Percentiles rank a stretch among this genome's conserved stretches.
phyloP scores from a whole-genome alignment of 2,329 filamentous ascomycete genomes.

The Zarea fungicola region DNA sequence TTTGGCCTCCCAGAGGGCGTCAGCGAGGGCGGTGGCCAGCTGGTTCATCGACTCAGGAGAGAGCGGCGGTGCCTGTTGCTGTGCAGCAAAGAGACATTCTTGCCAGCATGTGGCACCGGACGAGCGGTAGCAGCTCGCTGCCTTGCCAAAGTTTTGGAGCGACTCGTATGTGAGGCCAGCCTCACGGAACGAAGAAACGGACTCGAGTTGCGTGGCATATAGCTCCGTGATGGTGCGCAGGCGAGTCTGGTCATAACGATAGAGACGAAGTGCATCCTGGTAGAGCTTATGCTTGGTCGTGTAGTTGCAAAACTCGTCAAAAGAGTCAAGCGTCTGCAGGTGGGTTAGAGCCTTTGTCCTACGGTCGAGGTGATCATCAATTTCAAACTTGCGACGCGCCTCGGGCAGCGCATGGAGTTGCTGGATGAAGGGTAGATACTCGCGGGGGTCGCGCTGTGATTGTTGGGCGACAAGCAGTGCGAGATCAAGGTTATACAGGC shows the following conservation, averaged over 20 bases:
- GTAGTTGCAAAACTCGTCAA: constrained; percentile 75
- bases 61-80: constrained; percentile 58
- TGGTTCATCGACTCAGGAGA: constrained; percentile 54
- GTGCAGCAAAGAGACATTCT: constrained; percentile 78
- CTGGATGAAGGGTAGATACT: constrained; percentile 93
- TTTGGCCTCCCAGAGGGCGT: constrained; percentile 75
- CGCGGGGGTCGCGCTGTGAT: constrained; percentile 88
- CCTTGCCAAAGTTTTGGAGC: constrained; percentile 65
- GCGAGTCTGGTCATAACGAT: constrained; percentile 71
- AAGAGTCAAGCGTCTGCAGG: constrained; percentile 66
- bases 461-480: constrained; percentile 89
- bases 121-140: constrained; percentile 77
- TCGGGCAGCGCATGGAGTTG: constrained; percentile 70
- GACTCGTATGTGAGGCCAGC: constrained; percentile 90
- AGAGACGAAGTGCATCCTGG: constrained; percentile 68
- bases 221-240: constrained; percentile 65
- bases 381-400: constrained; percentile 69
- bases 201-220: constrained; percentile 74
- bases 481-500: constrained; percentile 86
- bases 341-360: constrained; percentile 71
- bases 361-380: constrained; percentile 82
- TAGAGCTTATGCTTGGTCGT: constrained; percentile 76
- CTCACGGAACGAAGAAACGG: constrained; percentile 72
- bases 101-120: constrained; percentile 77
- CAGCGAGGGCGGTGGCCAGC: constrained; percentile 70